phyloP scores from a whole-genome alignment of 1,284 basidiomycete species.

The Stereum hirsutum region DNA sequence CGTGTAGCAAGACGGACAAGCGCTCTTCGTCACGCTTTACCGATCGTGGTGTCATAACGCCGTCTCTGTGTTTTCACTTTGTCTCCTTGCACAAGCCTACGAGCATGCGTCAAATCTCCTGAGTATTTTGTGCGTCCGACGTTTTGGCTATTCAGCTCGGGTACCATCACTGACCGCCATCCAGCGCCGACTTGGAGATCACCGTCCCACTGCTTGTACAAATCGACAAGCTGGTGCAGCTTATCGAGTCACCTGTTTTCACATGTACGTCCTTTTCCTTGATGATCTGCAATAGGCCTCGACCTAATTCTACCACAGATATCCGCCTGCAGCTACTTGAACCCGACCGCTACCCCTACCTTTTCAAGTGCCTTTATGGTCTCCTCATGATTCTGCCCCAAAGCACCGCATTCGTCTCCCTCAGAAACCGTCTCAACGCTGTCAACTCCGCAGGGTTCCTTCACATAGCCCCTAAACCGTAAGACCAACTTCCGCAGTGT shows the following conservation, averaged over 20 bases:
- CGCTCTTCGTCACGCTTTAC: constrained; percentile 87
- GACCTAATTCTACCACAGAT: constrained; percentile 55
- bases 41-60: constrained; percentile 99
- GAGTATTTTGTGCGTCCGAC: constrained; percentile 79
- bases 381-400: constrained; percentile 97
- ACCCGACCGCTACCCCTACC: constrained; percentile 91
- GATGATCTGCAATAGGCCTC: not conserved
- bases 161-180: constrained; percentile 2
- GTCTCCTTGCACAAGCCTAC: constrained; percentile 94
- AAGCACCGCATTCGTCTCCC: constrained; percentile 91
- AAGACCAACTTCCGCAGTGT: constrained; percentile 9
- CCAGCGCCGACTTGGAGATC: constrained; percentile 91
- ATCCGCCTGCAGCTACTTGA: constrained; percentile 95
- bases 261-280: constrained; percentile 56
- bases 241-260: constrained; percentile 97
- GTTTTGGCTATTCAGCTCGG: not conserved
- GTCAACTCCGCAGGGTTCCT: constrained; percentile 93
- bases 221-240: constrained; percentile 95
- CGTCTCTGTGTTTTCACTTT: constrained; percentile 93
- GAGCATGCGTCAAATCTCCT: constrained; percentile 97
- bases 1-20: constrained; percentile 83
- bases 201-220: constrained; percentile 94
- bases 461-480: constrained; percentile 81
- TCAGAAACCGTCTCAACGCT: constrained; percentile 89
- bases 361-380: constrained; percentile 98